Conservation (phyloP, 805 yeast species). For the Yamadazyma philogaea region DNA sequence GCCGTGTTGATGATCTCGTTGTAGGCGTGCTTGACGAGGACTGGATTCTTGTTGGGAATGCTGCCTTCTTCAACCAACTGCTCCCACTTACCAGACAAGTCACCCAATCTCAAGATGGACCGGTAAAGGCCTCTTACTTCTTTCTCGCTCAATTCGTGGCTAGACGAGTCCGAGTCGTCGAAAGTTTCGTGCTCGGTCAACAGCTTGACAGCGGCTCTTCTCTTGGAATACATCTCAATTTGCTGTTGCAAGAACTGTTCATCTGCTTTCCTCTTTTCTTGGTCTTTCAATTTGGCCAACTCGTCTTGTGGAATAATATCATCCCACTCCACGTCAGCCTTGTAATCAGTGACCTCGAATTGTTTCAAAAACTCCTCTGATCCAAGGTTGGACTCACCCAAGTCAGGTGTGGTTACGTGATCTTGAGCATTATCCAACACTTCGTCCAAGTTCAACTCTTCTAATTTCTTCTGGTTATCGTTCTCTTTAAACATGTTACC, state of each 20-base stretch:
- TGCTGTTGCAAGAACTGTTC: conserved; percentile 87
- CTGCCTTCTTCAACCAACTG: conserved; percentile 87
- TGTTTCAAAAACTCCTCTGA: conserved; percentile 97
- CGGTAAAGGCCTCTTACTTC: conserved; percentile 85
- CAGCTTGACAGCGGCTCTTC: conserved; percentile 69
- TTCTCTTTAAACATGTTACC: conserved; percentile 96
- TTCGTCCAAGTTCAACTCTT: conserved; percentile 92
- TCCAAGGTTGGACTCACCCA: conserved; percentile 96
- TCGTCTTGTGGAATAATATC: conserved; percentile 97
- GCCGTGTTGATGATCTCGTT: conserved; percentile 67
- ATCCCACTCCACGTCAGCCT: conserved; percentile 98
- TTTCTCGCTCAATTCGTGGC: conserved; percentile 67
- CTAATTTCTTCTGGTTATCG: conserved; percentile 93
- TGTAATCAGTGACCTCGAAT: conserved; percentile 97
- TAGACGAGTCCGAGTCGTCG: conserved; percentile 41
- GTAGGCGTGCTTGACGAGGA: conserved; percentile 69
- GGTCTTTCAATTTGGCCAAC: conserved; percentile 80
- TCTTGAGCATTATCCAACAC: conserved; percentile 96
- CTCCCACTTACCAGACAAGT: conserved; percentile 72
- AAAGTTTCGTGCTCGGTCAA: conserved; percentile 37
- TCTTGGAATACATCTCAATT: conserved; percentile 78
- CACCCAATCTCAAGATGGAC: conserved; percentile 79
- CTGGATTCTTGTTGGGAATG: conserved; percentile 79
- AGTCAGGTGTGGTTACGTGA: conserved; percentile 91
- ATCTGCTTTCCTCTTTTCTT: conserved; percentile 81